Percentiles rank a stretch among this genome's conserved stretches.
Evolutionary conservation across 2,329 filamentous ascomycete genomes (phyloP).

Genomic region (Teratosphaeria epicoccoides): DNA sequence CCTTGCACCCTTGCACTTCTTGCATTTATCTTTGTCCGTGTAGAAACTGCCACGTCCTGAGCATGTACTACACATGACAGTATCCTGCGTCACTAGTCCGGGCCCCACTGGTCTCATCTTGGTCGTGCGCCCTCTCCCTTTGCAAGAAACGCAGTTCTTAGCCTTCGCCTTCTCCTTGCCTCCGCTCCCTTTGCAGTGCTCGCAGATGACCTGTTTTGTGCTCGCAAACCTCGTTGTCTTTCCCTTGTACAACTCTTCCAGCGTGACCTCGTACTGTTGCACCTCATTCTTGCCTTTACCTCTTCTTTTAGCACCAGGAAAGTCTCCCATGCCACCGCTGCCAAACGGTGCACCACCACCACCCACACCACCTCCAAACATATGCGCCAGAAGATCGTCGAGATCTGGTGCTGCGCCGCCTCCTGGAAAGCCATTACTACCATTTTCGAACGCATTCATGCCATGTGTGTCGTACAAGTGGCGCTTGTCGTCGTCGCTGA

Average conservation of each 20-base stretch:
- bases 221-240: slow-evolving; percentile 96
- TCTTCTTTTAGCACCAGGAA: slow-evolving; percentile 27
- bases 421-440: slow-evolving; percentile 48
- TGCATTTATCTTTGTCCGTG: slow-evolving; percentile 95
- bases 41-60: slow-evolving; percentile 74
- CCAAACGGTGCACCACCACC: slow-evolving; percentile 45
- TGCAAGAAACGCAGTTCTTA: slow-evolving; percentile 72
- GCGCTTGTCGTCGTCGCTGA: slow-evolving; percentile 89
- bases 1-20: slow-evolving; percentile 93
- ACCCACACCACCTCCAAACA: slow-evolving; percentile 53
- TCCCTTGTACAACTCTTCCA: slow-evolving; percentile 96
- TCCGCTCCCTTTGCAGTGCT: slow-evolving; percentile 75
- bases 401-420: slow-evolving; percentile 65
- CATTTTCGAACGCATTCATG: slow-evolving; percentile 88
- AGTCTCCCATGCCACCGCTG: slow-evolving; percentile 34
- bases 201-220: slow-evolving; percentile 87
- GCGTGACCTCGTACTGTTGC: slow-evolving; percentile 77
- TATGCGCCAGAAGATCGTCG: slow-evolving; percentile 85
- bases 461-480: slow-evolving; percentile 86
- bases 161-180: slow-evolving; percentile 87
- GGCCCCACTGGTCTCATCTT: slow-evolving; percentile 75
- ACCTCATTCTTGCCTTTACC: slow-evolving; percentile 69
- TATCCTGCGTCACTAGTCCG: slow-evolving; percentile 71
- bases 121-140: slow-evolving; percentile 64
- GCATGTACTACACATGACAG: slow-evolving; percentile 72